Conservation (phyloP, 1,284 basidiomycete genomes). For the Melampsora larici-populina region DNA sequence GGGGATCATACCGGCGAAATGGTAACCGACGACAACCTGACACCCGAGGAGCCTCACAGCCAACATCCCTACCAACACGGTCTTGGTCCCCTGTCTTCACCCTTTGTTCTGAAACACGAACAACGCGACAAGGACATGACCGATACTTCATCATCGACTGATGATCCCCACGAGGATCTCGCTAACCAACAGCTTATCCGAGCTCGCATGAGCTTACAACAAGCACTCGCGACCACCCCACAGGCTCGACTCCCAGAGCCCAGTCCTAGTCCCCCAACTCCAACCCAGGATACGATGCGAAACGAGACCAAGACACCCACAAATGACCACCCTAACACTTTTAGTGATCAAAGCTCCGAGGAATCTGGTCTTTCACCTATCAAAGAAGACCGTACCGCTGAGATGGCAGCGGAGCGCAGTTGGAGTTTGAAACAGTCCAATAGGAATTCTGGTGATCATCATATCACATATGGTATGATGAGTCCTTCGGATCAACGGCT, state of each 20-base stretch:
- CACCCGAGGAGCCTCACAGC: too few relatives aligned
- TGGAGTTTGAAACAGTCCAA: constrained; percentile 9
- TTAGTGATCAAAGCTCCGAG: constrained; percentile 8
- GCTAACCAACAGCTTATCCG: constrained; percentile 8
- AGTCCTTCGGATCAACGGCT: too few relatives aligned
- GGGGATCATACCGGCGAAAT: not conserved
- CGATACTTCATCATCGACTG: constrained; percentile 1
- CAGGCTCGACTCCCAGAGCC: constrained; percentile 22
- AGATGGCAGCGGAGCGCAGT: constrained; percentile 38
- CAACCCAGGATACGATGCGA: not conserved
- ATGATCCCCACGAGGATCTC: not conserved
- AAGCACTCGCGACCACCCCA: constrained; percentile 33
- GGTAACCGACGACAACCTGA: too few relatives aligned
- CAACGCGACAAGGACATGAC: not conserved
- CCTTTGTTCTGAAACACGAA: not conserved
- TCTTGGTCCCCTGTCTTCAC: not conserved
- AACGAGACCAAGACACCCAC: constrained; percentile 13
- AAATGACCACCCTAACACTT: not conserved
- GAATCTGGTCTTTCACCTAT: constrained; percentile 37
- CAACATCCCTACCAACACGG: too few relatives aligned
- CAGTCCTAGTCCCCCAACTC: not conserved
- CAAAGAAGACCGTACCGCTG: constrained; percentile 41
- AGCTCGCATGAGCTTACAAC: constrained; percentile 27
- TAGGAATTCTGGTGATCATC: too few relatives aligned
- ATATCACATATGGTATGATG: too few relatives aligned